Conservation (phyloP, 768 basidiomycete species). For the Leccinum subtestaceum region DNA sequence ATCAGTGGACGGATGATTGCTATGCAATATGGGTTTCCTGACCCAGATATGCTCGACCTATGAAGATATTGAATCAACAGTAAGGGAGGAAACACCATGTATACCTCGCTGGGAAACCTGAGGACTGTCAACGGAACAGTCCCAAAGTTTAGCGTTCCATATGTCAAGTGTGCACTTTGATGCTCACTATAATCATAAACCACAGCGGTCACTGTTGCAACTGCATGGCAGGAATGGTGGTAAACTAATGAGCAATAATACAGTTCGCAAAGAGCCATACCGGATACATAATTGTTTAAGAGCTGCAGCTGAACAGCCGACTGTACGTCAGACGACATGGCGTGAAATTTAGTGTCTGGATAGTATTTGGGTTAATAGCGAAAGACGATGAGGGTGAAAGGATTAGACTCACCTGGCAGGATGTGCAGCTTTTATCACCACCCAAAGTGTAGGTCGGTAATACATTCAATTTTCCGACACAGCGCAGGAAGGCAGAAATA, state of each 20-base stretch:
- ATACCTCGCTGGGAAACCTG: no score
- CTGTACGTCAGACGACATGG: not conserved
- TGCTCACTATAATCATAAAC: not conserved
- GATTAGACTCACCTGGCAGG: not conserved
- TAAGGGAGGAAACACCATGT: no score
- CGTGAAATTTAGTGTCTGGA: not conserved
- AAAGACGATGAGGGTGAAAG: not conserved
- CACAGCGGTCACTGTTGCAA: not conserved
- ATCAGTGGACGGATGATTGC: no score
- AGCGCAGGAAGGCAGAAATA: no score
- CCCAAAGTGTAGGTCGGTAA: not conserved
- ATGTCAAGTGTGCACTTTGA: no score
- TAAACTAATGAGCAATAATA: not conserved
- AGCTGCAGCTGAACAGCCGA: not conserved
- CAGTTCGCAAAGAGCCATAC: not conserved
- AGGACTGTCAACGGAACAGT: no score
- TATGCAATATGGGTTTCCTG: no score
- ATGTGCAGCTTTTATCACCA: not conserved
- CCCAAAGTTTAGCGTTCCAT: no score
- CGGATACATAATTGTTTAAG: not conserved
- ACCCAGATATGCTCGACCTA: no score
- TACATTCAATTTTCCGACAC: no score
- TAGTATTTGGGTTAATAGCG: not conserved
- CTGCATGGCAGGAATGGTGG: not conserved
- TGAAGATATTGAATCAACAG: no score